Conservation (phyloP, 192 early-diverging fungal genomes). For the Gonapodya prolifera region DNA sequence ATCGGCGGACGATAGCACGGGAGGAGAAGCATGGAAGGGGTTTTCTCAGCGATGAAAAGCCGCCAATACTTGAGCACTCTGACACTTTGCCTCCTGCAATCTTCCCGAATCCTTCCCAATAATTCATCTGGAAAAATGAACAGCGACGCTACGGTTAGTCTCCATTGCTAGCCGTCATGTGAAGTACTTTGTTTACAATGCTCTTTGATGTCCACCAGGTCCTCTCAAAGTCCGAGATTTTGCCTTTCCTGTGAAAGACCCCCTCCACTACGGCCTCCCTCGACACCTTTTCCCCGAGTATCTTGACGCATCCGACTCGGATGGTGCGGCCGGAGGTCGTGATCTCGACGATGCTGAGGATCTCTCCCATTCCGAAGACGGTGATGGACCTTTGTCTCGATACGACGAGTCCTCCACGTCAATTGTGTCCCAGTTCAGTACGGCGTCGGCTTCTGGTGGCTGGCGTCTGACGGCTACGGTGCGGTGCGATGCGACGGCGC, state of each 20-base stretch:
- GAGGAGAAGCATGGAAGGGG: no score
- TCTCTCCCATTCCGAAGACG: background rate
- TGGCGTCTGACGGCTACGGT: background rate
- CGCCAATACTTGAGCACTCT: no score
- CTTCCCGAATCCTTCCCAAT: no score
- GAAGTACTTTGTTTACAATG: background rate
- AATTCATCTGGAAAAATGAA: no score
- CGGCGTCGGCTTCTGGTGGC: background rate
- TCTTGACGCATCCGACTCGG: background rate
- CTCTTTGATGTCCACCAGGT: background rate
- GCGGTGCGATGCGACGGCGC: background rate
- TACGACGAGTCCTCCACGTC: background rate
- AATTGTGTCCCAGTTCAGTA: background rate
- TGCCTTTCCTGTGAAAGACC: background rate
- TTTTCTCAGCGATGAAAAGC: no score
- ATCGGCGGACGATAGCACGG: no score
- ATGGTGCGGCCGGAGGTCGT: background rate
- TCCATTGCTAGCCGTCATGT: no score
- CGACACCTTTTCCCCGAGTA: background rate
- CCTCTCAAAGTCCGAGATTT: background rate
- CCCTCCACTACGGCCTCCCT: background rate
- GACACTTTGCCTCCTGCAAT: no score
- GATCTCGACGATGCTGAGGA: background rate
- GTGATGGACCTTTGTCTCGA: background rate
- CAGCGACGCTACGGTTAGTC: background rate